Conservation (phyloP, 345 rosid species). For the sweet orange (Citrus sinensis) region DNA sequence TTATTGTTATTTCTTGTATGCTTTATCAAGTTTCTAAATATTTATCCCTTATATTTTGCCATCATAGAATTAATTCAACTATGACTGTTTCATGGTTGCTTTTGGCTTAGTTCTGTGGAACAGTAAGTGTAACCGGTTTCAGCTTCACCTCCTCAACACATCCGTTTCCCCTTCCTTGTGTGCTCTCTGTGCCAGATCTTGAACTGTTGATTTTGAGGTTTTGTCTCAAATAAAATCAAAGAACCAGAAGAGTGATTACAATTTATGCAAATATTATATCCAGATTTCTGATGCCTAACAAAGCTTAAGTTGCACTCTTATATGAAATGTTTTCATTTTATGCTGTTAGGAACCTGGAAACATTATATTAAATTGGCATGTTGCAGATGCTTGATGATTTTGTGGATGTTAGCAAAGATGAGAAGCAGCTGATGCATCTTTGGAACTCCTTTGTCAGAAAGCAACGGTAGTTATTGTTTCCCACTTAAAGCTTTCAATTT, state of each 20-base stretch:
- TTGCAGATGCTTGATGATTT: constrained; percentile 98
- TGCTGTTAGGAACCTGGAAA: not conserved
- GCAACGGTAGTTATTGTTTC: constrained; percentile 46
- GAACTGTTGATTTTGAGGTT: not conserved
- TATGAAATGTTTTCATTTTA: not conserved
- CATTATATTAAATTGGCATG: constrained; percentile 8
- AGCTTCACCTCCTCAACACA: not conserved
- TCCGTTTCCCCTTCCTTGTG: not conserved
- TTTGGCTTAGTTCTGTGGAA: not conserved
- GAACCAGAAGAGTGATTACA: not conserved
- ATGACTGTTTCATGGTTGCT: not conserved
- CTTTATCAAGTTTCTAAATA: not conserved
- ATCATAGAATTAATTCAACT: not conserved
- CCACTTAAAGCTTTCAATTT: not conserved
- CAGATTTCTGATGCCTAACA: not conserved
- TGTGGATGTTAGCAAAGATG: constrained; percentile 82
- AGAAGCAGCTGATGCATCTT: constrained; percentile 77
- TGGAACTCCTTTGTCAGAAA: constrained; percentile 92
- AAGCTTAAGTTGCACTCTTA: not conserved
- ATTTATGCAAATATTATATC: not conserved
- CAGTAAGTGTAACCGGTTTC: not conserved
- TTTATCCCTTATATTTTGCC: not conserved
- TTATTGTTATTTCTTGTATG: not conserved
- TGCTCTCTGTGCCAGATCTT: not conserved
- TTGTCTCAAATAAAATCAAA: not conserved